Conservation (phyloP, 805 yeast genomes). For the Jamesozyma hellenica region DNA sequence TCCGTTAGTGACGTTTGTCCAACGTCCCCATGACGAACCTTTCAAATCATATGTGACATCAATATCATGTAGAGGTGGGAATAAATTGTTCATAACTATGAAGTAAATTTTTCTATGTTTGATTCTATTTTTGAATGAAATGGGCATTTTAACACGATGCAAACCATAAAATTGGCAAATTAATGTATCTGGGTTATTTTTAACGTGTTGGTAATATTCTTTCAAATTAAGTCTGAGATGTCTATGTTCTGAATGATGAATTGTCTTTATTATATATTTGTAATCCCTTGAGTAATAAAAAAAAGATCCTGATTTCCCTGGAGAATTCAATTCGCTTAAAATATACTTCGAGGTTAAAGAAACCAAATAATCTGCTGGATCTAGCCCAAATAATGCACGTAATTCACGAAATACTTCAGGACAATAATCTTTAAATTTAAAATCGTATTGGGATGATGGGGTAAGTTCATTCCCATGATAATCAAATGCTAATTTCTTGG, state of each 20-base stretch:
- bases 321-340: constrained; percentile 83
- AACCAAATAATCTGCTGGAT: constrained; percentile 90
- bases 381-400: constrained; percentile 70
- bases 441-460: constrained; percentile 90
- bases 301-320: constrained; percentile 94
- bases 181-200: constrained; percentile 74
- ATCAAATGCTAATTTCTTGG: constrained; percentile 79
- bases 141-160: constrained; percentile 85
- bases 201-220: constrained; percentile 75
- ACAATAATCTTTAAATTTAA: constrained; percentile 91
- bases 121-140: constrained; percentile 30
- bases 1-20: constrained; percentile 32
- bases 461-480: constrained; percentile 79
- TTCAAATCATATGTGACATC: constrained; percentile 82
- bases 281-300: constrained; percentile 91
- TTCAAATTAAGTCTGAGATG: constrained; percentile 64
- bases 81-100: constrained; percentile 90
- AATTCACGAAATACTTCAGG: constrained; percentile 90
- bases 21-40: constrained; percentile 83
- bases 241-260: constrained; percentile 85
- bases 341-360: constrained; percentile 89
- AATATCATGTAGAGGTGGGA: constrained; percentile 85
- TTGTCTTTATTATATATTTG: constrained; percentile 89
- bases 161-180: constrained; percentile 91
- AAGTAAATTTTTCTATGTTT: constrained; percentile 73